Percentiles rank a stretch among this genome's conserved stretches.
These are phyloP conservation scores for Pythium coloratum DNA, from an alignment of 352 stramenopile genomes.

Conservation along the genomic window DNA sequence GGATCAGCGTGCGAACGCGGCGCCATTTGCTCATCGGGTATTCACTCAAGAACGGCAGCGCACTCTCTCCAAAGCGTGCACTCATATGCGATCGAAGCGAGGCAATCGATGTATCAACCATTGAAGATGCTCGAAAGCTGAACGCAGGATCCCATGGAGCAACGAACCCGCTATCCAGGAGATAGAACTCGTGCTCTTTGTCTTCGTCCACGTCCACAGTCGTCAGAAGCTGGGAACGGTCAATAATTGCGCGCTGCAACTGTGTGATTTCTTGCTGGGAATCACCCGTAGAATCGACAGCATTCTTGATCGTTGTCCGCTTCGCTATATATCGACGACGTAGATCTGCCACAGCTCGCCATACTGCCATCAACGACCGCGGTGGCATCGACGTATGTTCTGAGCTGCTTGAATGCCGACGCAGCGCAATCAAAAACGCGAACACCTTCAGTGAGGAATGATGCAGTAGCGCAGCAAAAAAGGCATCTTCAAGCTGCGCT, in stretches of 20 bases:
- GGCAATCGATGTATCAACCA: slow-evolving; percentile 13
- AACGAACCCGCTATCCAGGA: slow-evolving; percentile 30
- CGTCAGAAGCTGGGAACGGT: slow-evolving; percentile 20
- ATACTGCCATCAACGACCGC: slow-evolving; percentile 35
- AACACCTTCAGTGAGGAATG: slow-evolving; percentile 37
- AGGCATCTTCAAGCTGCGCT: slow-evolving; percentile 42
- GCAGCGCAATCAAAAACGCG: slow-evolving; percentile 37
- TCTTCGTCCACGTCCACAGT: slow-evolving; percentile 24
- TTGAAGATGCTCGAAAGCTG: slow-evolving; percentile 10
- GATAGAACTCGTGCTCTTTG: slow-evolving; percentile 21
- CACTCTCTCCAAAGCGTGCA: slow-evolving; percentile 9
- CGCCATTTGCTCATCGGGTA: slow-evolving; percentile 27
- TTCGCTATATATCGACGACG: slow-evolving; percentile 25
- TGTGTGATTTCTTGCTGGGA: background rate
- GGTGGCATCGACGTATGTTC: background rate
- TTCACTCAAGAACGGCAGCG: slow-evolving; percentile 16
- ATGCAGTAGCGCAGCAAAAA: slow-evolving; percentile 62
- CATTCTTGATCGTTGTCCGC: slow-evolving; percentile 28
- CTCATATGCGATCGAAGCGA: slow-evolving; percentile 22
- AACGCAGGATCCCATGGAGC: slow-evolving; percentile 25
- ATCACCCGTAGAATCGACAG: background rate
- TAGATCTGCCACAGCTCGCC: slow-evolving; percentile 57
- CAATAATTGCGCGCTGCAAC: slow-evolving; percentile 9
- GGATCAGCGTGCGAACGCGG: slow-evolving; percentile 23
- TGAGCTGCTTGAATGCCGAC: background rate